Base-by-base conservation (phyloP, 768 basidiomycete genomes). In the Lyophyllum semitale region DNA sequence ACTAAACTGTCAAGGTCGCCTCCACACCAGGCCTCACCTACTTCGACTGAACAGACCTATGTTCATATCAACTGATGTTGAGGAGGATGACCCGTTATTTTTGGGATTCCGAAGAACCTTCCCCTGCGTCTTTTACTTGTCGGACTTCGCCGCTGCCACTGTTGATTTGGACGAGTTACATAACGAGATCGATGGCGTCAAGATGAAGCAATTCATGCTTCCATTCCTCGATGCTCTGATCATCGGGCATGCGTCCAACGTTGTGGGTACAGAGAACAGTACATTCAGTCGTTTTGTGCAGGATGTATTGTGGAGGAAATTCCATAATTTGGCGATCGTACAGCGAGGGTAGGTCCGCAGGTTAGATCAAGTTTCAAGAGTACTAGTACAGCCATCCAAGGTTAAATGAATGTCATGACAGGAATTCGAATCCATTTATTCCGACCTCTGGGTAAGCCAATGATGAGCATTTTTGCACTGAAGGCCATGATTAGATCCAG, bases 161-260 rank as follows among this genome's bases (percentile, higher is more conserved):
- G 63, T 59, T 22, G 57, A 62, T 11, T 65, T 84, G 49, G 67
- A 71, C 30, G 52, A 54, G 15, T 44, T 83, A 48, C 63, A 61
- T 23, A 85, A 80, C 57, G 70, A 60, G 7, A 68, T 79, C 37
- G 87, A 88, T 59, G 79, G 79, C 2, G 66, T 81, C 25, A 62
- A 50, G 29, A 65, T 91, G 59, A 74, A 63, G 18, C 61, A 57
- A 15, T 81, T 83, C 59, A 54, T 89, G 11, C 62, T 81, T 20
- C 87, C 89, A 1, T 81, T 91, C 54, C 61, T 93, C 29, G 90
- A 92, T 64, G 88, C 85, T 6, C 74, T 90, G 72, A 80, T 94
- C 27, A 80, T 83, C 15, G 81, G 82, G 2, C 76, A 77, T 49
- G 87, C 84, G 0, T 69, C 76, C 66, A 71, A 63, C 15, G 78